Conservation (phyloP, 78 protist species). For the Blattamonas nauphoetae region DNA sequence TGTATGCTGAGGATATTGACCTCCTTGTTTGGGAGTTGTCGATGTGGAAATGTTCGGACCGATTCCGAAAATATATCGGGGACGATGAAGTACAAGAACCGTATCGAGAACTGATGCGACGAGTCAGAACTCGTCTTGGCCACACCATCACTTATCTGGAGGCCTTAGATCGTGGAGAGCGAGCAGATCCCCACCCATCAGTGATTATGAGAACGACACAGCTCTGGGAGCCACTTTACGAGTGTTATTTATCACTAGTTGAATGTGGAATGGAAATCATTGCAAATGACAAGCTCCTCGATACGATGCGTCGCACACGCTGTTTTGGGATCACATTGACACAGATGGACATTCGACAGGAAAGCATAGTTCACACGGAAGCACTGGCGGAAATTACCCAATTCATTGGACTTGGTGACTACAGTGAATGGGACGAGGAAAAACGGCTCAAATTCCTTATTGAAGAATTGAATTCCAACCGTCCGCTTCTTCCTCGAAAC, state of each 20-base stretch:
- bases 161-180: no score
- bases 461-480: background rate
- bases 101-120: no score
- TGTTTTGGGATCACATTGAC: conserved; percentile 49
- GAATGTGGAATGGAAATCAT: conserved; percentile 22
- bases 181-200: no score
- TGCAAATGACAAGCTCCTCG: conserved; percentile 53
- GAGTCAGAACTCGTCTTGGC: no score
- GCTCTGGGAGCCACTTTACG: no score
- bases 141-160: no score
- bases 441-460: conserved; percentile 9
- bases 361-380: conserved; percentile 45
- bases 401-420: conserved; percentile 44
- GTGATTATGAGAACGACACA: no score
- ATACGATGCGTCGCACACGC: conserved; percentile 35
- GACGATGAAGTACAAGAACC: no score
- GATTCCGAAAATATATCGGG: no score
- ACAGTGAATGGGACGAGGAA: conserved; percentile 34
- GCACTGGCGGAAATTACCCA: conserved; percentile 43
- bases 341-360: conserved; percentile 53
- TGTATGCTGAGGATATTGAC: conserved; percentile 42
- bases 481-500: conserved; percentile 22
- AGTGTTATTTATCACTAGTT: no score
- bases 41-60: no score
- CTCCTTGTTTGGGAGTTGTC: conserved; percentile 46